Evolutionary conservation across 371 early-diverging fungal species (phyloP), one percentile per base, ranked within the genome.

Genomic region (Saksenaea vasiformis): DNA sequence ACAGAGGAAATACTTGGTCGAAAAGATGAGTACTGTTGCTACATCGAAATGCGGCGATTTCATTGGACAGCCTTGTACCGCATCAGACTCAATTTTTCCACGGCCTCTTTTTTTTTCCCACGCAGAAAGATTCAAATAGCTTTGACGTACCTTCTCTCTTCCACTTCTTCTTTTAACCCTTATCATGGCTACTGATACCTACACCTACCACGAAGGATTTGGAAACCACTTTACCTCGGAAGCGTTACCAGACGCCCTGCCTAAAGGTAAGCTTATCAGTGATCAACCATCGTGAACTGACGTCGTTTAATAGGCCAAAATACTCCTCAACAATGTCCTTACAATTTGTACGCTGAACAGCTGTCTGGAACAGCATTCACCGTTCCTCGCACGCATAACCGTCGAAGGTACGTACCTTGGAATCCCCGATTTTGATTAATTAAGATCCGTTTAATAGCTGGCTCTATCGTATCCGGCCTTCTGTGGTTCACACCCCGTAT

Each of bases 391-490:
- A 80, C 85, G 34, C 82, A 88, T 65, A 97, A 98, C 82, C 91
- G 89, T 71, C 84, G 92, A 70, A 90, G 86, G 92, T 91, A 80
- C 35, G 3, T 27, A n/a, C 13, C 19, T 2, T 31, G 0, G 7
- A 44, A 22, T 7, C n/a, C n/a, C 10, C 11, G 11, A n/a, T 10
- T 39, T 39, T n/a, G n/a, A 11, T 39, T 22, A 22, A 22, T 26
- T 47, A 47, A 19, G 51, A 7, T 47, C 14, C 43, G 5, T 41
- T 27, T 17, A 51, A 3, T 70, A 93, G 91, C 59, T 98, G 97
- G 97, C 76, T 97, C n/a, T 97, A 97, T 78, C 93, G 97, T 63
- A 94, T 97, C 70, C 92, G 90, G 28, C 97, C 97, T n/a, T 93
- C 96, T 0, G 95, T 92, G 15, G 86, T 88, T 66, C 97, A 96